Percentiles rank a stretch among this genome's conserved stretches.
phyloP scores from a whole-genome alignment of 1,284 basidiomycete genomes.

The Cronartium quercuum region DNA sequence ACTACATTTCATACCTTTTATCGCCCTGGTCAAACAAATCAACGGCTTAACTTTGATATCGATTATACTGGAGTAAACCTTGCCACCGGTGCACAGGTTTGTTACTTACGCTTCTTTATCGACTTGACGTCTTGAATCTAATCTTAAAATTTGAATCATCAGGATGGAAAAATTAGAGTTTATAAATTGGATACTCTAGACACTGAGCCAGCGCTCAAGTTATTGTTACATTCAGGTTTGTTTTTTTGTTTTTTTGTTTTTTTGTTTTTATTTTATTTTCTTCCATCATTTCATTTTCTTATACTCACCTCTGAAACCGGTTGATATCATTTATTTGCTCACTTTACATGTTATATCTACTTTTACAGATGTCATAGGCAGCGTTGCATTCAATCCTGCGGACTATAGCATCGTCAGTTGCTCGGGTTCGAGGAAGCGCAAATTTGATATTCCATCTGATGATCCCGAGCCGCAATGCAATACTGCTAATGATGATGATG shows the following conservation, averaged over 20 bases:
- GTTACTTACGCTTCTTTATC: constrained; percentile 42
- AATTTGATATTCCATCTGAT: not conserved
- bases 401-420: constrained; percentile 22
- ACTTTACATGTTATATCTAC: not conserved
- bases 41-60: constrained; percentile 68
- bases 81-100: constrained; percentile 65
- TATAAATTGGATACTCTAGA: constrained; percentile 17
- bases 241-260: not conserved
- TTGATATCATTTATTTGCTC: not conserved
- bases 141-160: not conserved
- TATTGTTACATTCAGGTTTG: constrained; percentile 26
- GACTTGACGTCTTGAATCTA: not conserved
- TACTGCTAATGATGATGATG: not conserved
- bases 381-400: constrained; percentile 17
- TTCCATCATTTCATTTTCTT: not conserved
- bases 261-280: not conserved
- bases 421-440: constrained; percentile 14
- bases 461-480: not conserved
- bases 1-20: constrained; percentile 54
- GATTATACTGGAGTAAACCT: constrained; percentile 64
- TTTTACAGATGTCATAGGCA: constrained; percentile 23
- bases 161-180: constrained; percentile 36
- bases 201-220: constrained; percentile 4
- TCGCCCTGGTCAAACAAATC: constrained; percentile 59
- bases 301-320: not conserved